Percentiles rank a stretch among this genome's conserved stretches.
Evolutionary conservation across 805 yeast species (phyloP).

Genomic region (Jamesozyma hellenica): DNA sequence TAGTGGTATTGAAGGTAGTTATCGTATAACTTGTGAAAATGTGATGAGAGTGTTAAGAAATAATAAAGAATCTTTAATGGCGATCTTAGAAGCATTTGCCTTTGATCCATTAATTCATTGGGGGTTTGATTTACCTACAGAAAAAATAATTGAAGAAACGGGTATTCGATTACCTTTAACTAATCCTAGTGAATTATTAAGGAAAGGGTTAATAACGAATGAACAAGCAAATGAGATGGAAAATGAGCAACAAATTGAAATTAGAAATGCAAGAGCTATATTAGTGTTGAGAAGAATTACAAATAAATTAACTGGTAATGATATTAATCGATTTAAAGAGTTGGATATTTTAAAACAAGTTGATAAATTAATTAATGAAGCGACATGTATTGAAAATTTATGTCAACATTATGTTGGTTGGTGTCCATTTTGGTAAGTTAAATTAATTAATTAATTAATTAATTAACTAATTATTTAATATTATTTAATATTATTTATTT

Average conservation of each 20-base stretch:
- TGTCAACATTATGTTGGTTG: constrained; percentile 97
- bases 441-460: no score
- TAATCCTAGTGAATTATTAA: constrained; percentile 57
- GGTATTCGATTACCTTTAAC: constrained; percentile 57
- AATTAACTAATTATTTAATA: no score
- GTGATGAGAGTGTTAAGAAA: constrained; percentile 90
- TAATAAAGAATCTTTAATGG: constrained; percentile 92
- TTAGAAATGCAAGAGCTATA: constrained; percentile 81
- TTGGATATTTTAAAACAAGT: constrained; percentile 82
- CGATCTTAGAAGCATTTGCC: constrained; percentile 94
- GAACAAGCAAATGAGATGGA: constrained; percentile 63
- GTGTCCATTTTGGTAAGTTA: constrained; percentile 88
- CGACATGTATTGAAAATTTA: constrained; percentile 87
- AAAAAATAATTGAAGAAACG: constrained; percentile 65
- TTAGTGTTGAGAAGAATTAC: constrained; percentile 81
- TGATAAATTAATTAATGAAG: constrained; percentile 85
- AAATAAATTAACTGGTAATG: constrained; percentile 88
- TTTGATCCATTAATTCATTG: constrained; percentile 95
- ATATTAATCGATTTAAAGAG: constrained; percentile 61
- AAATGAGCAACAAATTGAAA: constrained; percentile 56
- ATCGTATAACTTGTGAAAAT: constrained; percentile 90
- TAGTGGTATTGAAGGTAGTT: constrained; percentile 94
- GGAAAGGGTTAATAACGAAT: constrained; percentile 66
- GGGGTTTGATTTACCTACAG: constrained; percentile 92
- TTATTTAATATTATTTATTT: not conserved